Evolutionary conservation across 805 yeast species (phyloP).

Genomic region (Zygotorulaspora chibaensis): DNA sequence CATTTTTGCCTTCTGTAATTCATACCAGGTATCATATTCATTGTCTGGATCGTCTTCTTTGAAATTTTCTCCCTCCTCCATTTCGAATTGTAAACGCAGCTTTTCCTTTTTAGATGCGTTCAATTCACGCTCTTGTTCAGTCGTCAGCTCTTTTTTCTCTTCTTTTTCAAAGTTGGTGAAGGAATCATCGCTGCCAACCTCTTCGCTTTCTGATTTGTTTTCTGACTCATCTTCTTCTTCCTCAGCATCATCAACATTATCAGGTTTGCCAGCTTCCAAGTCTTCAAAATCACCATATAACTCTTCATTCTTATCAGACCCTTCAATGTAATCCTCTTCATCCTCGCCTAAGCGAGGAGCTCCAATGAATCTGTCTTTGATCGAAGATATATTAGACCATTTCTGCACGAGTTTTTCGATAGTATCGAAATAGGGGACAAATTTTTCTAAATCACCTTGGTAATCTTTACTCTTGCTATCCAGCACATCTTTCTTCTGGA

Average conservation of each 20-base stretch:
- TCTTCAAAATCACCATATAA: constrained; percentile 56
- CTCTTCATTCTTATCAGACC: constrained; percentile 42
- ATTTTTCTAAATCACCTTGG: constrained; percentile 32
- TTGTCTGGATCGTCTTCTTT: constrained; percentile 78
- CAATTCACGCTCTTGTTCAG: constrained; percentile 70
- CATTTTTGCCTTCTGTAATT: constrained; percentile 93
- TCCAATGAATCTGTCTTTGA: constrained; percentile 34
- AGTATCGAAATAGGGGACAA: constrained; percentile 35
- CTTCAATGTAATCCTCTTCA: constrained; percentile 30
- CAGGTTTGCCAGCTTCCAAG: constrained; percentile 37
- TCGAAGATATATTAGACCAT: constrained; percentile 28
- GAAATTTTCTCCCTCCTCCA: constrained; percentile 57
- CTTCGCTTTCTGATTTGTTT: constrained; percentile 21
- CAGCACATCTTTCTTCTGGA: constrained; percentile 45
- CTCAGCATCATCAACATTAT: constrained; percentile 17
- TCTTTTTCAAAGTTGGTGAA: constrained; percentile 41
- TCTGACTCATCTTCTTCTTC: constrained; percentile 14
- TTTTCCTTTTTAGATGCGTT: constrained; percentile 90
- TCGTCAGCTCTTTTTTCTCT: constrained; percentile 42
- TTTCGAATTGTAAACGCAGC: constrained; percentile 80
- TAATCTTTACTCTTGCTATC: constrained; percentile 5
- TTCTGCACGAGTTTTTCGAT: constrained; percentile 30
- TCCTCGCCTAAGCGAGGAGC: constrained; percentile 31
- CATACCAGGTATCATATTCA: constrained; percentile 96
- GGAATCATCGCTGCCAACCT: constrained; percentile 37